Evolutionary conservation across 2,329 filamentous ascomycete genomes (phyloP).

Genomic region (Fusarium mexicanum): DNA sequence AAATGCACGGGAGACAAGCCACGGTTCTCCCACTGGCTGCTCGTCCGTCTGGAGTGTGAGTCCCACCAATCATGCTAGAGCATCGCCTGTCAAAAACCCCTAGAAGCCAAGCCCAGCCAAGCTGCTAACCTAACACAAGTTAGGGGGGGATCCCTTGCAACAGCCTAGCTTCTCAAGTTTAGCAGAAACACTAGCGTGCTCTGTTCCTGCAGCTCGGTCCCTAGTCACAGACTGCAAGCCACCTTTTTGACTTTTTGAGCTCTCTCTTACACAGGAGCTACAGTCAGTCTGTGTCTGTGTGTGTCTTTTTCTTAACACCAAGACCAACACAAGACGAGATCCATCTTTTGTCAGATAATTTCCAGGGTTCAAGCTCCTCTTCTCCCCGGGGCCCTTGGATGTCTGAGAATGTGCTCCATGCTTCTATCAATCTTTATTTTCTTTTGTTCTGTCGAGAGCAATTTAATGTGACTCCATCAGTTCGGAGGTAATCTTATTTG

Average conservation of each 20-base stretch:
- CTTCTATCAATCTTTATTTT: neutral
- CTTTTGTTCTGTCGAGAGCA: conserved; percentile 1
- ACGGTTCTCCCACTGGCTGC: conserved; percentile 17
- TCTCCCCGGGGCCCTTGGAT: neutral
- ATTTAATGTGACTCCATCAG: conserved; percentile 3
- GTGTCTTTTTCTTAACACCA: conserved; percentile 6
- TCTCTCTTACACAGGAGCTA: neutral
- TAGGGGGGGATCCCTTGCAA: conserved; percentile 9
- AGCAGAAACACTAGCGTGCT: conserved; percentile 49
- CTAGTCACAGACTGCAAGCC: conserved; percentile 25
- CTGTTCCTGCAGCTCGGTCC: conserved; percentile 44
- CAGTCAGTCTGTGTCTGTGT: neutral
- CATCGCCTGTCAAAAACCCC: neutral
- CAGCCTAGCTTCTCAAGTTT: conserved; percentile 17
- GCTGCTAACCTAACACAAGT: neutral
- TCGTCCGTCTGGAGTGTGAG: conserved; percentile 8
- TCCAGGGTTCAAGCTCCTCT: conserved; percentile 14
- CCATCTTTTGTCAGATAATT: neutral
- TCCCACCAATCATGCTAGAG: conserved; percentile 24
- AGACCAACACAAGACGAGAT: conserved; percentile 5
- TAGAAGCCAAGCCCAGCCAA: conserved; percentile 6
- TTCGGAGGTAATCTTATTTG: neutral
- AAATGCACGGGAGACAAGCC: conserved; percentile 24
- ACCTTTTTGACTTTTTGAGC: conserved; percentile 4
- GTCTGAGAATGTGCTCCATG: neutral